Base-by-base conservation (phyloP, 768 basidiomycete species). In the Boletellus ananas region DNA sequence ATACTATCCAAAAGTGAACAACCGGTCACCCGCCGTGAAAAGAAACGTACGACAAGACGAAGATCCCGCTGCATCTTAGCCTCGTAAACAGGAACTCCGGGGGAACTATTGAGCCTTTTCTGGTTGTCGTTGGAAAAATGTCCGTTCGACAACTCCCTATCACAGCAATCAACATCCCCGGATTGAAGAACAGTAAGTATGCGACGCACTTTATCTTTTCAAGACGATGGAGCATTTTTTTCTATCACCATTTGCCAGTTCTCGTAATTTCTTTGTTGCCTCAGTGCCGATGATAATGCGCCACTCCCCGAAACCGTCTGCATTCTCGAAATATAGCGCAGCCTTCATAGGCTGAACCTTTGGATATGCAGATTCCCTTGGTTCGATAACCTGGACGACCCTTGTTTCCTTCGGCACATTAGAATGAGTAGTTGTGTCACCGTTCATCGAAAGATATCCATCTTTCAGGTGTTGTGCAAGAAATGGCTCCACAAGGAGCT, bases 121-220 rank as follows among this genome's bases (percentile, higher is more conserved):
- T 87, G 83, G 54, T 87, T 87, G 49, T 83, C 80, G 11, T 73
- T 71, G 1, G 85, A 86, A 57, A 88, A 87, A 49, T 81, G 78
- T 0, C 85, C 86, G 4, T 77, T 74, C 0, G 86, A 88, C 11
- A 89, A 72, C 51, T 87, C 81, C 59, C 86, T 87, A 40, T 31
- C 20, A 33, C 11, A 8, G 29, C 3, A 5, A 33, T 50, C 35
- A 51, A 31, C 27, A n/a, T 43, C 6, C 27, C 9, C 33, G 16
- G 10, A 9, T 4, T 14, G n/a, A n/a, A n/a, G 13, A 25, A 34
- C 20, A 8, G 4, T 10, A 45, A 45, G 34, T 29, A 38, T 6
- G 10, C 4, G 3, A 58, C 74, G 23, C 42, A 84, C 87, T 74
- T 79, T 60, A 88, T 84, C 61, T 87, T 88, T 84, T 87, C 34